Percentiles rank a stretch among this genome's conserved stretches.
Conservation (phyloP, 176 grass and related monocot genomes). For the Puccinellia tenuiflora region DNA sequence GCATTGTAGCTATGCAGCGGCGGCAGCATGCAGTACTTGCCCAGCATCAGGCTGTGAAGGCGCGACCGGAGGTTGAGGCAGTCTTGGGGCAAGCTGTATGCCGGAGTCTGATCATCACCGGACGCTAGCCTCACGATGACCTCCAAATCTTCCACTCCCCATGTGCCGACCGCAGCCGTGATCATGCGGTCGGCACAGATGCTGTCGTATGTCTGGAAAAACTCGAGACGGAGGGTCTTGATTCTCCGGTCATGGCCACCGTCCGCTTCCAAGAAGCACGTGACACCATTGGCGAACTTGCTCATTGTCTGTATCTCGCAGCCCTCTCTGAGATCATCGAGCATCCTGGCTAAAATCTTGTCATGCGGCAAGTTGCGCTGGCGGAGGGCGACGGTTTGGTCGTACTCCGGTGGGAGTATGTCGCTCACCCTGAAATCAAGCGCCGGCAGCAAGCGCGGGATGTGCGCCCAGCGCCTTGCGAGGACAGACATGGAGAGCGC, state of each 20-base stretch:
- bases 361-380: neutral
- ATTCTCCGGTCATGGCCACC: neutral
- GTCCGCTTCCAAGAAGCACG: neutral
- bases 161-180: neutral
- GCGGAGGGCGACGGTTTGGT: neutral
- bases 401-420: neutral
- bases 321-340: neutral
- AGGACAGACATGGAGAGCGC: neutral
- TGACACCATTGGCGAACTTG: neutral
- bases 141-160: neutral
- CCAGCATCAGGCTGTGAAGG: conserved; percentile 6
- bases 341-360: neutral
- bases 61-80: neutral
- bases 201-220: neutral
- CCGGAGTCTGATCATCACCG: neutral
- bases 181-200: neutral
- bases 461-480: neutral
- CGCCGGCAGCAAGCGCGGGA: neutral
- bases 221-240: conserved; percentile 4
- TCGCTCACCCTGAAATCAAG: neutral
- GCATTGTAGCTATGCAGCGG: neutral
- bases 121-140: neutral
- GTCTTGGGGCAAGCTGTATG: neutral
- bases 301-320: neutral
- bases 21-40: neutral